Evolutionary conservation across 2,329 filamentous ascomycete species (phyloP).

Genomic region (Anthostomella pinea): DNA sequence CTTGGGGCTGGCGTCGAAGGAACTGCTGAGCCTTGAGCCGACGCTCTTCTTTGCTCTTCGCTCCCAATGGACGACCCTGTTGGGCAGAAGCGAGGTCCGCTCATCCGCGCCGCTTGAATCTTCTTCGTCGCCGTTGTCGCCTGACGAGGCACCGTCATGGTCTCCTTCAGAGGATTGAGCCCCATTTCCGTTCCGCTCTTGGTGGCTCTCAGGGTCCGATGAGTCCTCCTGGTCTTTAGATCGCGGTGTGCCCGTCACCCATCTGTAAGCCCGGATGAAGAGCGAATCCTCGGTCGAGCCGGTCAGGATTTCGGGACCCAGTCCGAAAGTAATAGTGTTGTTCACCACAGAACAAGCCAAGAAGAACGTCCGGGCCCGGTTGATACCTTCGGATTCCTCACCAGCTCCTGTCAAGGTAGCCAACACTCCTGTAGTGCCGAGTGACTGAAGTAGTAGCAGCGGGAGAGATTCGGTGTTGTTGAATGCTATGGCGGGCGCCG

Average conservation of each 20-base stretch:
- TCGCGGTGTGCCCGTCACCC: constrained; percentile 16
- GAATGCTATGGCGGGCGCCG: constrained; percentile 28
- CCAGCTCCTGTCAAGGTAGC: constrained; percentile 36
- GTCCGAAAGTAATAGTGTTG: constrained; percentile 53
- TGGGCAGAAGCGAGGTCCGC: constrained; percentile 19
- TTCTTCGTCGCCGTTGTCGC: constrained; percentile 5
- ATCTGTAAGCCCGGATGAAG: constrained; percentile 4
- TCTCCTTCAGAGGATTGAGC: neutral
- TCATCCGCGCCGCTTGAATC: constrained; percentile 10
- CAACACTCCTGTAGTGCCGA: constrained; percentile 51
- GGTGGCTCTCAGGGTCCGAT: constrained; percentile 9
- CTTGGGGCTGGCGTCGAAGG: constrained; percentile 27
- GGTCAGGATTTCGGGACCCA: constrained; percentile 49
- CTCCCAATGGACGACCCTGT: constrained; percentile 27
- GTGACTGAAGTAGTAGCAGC: constrained; percentile 34
- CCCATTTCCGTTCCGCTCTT: constrained; percentile 1
- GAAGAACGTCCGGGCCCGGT: constrained; percentile 56
- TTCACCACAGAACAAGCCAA: constrained; percentile 54
- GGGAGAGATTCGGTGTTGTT: constrained; percentile 32
- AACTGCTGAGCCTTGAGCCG: constrained; percentile 21
- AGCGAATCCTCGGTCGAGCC: constrained; percentile 18
- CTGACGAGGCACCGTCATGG: neutral
- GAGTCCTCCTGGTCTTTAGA: constrained; percentile 24
- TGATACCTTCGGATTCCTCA: constrained; percentile 43
- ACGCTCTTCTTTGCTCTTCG: constrained; percentile 9